Evolutionary conservation across 768 basidiomycete species (phyloP).

Genomic region (Sarcomyxa edulis): DNA sequence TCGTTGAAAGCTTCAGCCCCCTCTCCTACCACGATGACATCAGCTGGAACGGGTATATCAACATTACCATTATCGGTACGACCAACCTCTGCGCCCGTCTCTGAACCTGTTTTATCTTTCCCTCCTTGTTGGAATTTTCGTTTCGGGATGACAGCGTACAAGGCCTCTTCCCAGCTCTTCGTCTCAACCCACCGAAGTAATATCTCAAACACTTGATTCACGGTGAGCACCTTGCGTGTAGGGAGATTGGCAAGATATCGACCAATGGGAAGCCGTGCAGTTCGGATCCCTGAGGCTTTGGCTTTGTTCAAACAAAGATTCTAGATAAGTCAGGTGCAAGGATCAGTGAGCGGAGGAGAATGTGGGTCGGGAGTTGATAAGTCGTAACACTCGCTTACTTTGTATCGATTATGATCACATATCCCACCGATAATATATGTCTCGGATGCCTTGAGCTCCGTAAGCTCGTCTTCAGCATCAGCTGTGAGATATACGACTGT

Average conservation of each 20-base stretch:
- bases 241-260: slow-evolving; percentile 78
- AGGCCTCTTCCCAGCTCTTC: slow-evolving; percentile 79
- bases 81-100: no score
- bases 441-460: slow-evolving; percentile 76
- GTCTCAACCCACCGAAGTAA: slow-evolving; percentile 85
- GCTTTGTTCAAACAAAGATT: slow-evolving; percentile 90
- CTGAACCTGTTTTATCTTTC: slow-evolving; percentile 16
- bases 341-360: slow-evolving; percentile 6
- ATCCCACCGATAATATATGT: slow-evolving; percentile 96
- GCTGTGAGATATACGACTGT: slow-evolving; percentile 90
- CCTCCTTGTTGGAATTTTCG: slow-evolving; percentile 70
- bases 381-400: slow-evolving; percentile 45
- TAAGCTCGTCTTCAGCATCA: slow-evolving; percentile 82
- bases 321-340: no score
- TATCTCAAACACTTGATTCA: slow-evolving; percentile 96
- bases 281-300: slow-evolving; percentile 61
- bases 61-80: no score
- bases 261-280: slow-evolving; percentile 93
- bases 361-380: slow-evolving; percentile 1
- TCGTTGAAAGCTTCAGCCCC: no score
- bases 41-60: no score
- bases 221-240: slow-evolving; percentile 93
- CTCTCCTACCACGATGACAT: no score
- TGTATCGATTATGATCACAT: slow-evolving; percentile 94
- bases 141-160: slow-evolving; percentile 86